phyloP scores from a whole-genome alignment of 768 basidiomycete genomes.

The Rubroboletus satanas region DNA sequence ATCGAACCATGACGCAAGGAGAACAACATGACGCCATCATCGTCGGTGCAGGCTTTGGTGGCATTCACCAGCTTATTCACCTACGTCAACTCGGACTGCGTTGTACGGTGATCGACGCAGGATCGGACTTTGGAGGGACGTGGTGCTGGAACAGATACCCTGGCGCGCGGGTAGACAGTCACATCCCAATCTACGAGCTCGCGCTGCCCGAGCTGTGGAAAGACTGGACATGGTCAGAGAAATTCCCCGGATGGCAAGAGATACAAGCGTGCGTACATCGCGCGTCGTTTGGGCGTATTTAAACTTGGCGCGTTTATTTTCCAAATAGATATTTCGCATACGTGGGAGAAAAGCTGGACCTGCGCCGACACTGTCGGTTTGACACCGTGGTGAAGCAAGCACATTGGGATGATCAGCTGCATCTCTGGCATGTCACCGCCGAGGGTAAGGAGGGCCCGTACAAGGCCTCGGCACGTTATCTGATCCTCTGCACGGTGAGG shows the following conservation, averaged over 20 bases:
- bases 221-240: not conserved
- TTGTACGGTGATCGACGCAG: slow-evolving; percentile 12
- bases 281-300: too few species aligned
- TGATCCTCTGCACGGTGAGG: slow-evolving; percentile 11
- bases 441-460: slow-evolving; percentile 2
- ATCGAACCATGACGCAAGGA: not conserved
- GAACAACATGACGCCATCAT: slow-evolving; percentile 12
- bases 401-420: slow-evolving; percentile 12
- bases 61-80: slow-evolving; percentile 9
- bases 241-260: slow-evolving; percentile 4
- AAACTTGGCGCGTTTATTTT: not conserved
- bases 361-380: slow-evolving; percentile 13
- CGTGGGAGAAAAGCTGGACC: slow-evolving; percentile 8
- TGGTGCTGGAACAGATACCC: slow-evolving; percentile 20
- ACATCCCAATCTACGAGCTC: not conserved
- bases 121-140: slow-evolving; percentile 10
- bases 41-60: slow-evolving; percentile 17
- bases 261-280: slow-evolving; percentile 7
- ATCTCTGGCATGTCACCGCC: slow-evolving; percentile 9
- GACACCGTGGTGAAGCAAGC: slow-evolving; percentile 12
- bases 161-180: slow-evolving; percentile 9
- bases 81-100: slow-evolving; percentile 7
- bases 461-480: slow-evolving; percentile 1
- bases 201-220: too few species aligned
- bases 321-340: slow-evolving; percentile 3